Evolutionary conservation across 169 alveolate genomes (phyloP).

Genomic region (Cyclospora cayetanensis): DNA sequence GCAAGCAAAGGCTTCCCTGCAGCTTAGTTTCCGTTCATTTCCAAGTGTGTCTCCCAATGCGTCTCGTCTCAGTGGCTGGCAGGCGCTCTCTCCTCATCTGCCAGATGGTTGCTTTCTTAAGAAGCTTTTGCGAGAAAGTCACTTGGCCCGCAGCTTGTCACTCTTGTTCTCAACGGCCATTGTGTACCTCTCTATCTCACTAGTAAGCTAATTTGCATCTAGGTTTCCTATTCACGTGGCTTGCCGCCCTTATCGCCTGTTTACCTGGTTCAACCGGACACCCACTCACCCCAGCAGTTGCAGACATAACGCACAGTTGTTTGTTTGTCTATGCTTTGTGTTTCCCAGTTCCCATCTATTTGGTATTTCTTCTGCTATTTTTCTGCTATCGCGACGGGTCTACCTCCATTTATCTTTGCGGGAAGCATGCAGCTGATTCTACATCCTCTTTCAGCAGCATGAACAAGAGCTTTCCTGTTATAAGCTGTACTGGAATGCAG

Average conservation of each 20-base stretch:
- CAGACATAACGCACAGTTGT: background rate
- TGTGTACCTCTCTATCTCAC: background rate
- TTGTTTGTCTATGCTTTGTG: background rate
- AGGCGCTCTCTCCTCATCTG: background rate
- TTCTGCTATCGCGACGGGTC: background rate
- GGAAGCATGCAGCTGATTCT: background rate
- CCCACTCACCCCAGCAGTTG: too few relatives aligned
- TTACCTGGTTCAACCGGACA: too few relatives aligned
- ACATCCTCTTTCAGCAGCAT: background rate
- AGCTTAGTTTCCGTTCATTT: background rate
- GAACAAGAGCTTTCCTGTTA: background rate
- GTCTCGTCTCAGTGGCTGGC: conserved; percentile 15
- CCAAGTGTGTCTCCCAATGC: background rate
- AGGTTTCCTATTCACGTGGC: too few relatives aligned
- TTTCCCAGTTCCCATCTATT: background rate
- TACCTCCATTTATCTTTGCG: background rate
- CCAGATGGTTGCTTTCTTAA: background rate
- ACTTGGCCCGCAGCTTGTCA: background rate
- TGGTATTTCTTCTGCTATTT: background rate
- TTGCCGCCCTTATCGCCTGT: too few relatives aligned
- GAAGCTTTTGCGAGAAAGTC: background rate
- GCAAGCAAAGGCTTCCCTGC: background rate
- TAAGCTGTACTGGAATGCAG: too few relatives aligned
- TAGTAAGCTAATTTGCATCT: too few relatives aligned
- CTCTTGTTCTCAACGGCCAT: background rate